Evolutionary conservation across 192 early-diverging fungal genomes (phyloP), one percentile per base, ranked within the genome.

Genomic region (Coemansia biformis): DNA sequence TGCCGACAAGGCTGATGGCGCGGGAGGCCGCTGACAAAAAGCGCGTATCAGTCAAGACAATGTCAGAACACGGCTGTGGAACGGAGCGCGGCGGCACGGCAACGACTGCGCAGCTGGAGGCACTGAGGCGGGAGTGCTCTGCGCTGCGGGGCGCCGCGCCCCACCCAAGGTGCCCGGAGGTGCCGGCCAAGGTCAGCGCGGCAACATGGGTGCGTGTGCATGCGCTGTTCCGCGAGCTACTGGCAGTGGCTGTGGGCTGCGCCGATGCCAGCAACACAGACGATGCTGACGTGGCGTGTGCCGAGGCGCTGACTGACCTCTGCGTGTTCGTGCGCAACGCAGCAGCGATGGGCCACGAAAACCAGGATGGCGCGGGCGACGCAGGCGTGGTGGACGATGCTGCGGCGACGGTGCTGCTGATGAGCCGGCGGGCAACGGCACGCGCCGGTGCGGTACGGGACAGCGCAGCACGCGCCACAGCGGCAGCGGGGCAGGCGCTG

Each of bases 291-390:
- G 43, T 13, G 21, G 19, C 18, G 16, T 17, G 39, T 35, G 38
- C 37, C 12, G 43, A 55, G 21, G 55, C 43, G 9, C 67, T 63
- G 18, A 26, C 16, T 1, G 48, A 49, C 11, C 42, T 71, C 26
- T 71, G 67, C 19, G 32, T 46, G 17, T 63, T 51, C 51, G 57
- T 51, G 43, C 67, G 67, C 51, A 71, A 71, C 40, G 51, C 67
- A 4, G 42, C 52, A 16, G 67, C 67, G 5, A 59, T 63, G 67
- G 51, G 48, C 23, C 36, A 8, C 16, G 5, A 36, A 13, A 71
- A 71, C 52, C 67, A 71, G 43, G 33, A 30, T 29, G 5, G n/a
- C 7, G 48, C 51, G 7, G 38, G 16, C 16, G 28, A 8, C 3
- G 33, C 48, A 2, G 51, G 38, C 0, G 22, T 71, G 0, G 8